Percentiles rank a stretch among this genome's conserved stretches.
These are phyloP conservation scores for Boletus edulis DNA, from an alignment of 768 basidiomycete species.

Conservation along the genomic window DNA sequence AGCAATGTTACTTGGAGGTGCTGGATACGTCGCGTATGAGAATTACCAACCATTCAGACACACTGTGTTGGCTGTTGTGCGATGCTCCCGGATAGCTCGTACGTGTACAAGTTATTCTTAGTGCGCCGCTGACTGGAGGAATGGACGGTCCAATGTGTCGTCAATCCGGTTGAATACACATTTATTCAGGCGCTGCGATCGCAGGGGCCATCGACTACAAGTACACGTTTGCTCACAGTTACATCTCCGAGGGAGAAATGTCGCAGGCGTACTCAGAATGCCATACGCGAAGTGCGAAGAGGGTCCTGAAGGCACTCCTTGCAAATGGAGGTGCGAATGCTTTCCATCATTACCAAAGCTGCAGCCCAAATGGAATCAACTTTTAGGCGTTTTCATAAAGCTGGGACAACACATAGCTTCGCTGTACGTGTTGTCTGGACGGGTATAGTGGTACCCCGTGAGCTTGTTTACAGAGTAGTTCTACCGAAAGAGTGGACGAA, in stretches of 20 bases:
- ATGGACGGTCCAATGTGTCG: slow-evolving; percentile 16
- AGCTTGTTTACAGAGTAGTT: slow-evolving; percentile 38
- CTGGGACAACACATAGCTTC: slow-evolving; percentile 87
- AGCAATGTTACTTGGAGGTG: slow-evolving; percentile 30
- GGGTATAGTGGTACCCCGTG: slow-evolving; percentile 7
- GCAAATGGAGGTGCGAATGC: slow-evolving; percentile 73
- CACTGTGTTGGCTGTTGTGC: slow-evolving; percentile 62
- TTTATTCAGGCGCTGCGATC: slow-evolving; percentile 53
- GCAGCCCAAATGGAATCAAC: background rate
- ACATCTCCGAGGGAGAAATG: slow-evolving; percentile 49
- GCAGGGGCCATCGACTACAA: slow-evolving; percentile 72
- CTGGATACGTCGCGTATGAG: slow-evolving; percentile 54
- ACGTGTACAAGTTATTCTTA: slow-evolving; percentile 29
- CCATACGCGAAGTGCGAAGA: slow-evolving; percentile 77
- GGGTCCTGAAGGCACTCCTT: slow-evolving; percentile 80
- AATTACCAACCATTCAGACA: slow-evolving; percentile 74
- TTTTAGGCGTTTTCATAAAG: slow-evolving; percentile 77
- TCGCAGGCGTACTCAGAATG: slow-evolving; percentile 66
- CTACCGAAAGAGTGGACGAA: slow-evolving; percentile 64
- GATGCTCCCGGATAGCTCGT: slow-evolving; percentile 81
- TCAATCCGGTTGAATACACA: background rate
- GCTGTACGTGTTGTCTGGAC: slow-evolving; percentile 41
- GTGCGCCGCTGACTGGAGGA: slow-evolving; percentile 22
- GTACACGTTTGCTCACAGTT: slow-evolving; percentile 53
- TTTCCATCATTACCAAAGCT: background rate